phyloP scores from a whole-genome alignment of 1,139 yeast genomes.

The Lodderomyces metapsilosis region DNA sequence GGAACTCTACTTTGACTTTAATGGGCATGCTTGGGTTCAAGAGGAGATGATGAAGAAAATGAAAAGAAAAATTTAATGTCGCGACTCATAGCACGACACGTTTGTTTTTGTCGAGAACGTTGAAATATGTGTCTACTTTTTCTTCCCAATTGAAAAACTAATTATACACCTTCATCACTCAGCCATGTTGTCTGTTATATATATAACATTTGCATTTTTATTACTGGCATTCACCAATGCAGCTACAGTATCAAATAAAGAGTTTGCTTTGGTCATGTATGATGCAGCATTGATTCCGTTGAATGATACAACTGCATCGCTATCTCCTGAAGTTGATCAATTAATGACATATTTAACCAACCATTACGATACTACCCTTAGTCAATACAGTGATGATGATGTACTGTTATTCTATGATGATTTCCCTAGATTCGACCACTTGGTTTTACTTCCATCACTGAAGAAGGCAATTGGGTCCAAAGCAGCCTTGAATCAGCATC shows the following conservation, averaged over 20 bases:
- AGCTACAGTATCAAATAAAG: conserved; percentile 7
- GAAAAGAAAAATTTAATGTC: background rate
- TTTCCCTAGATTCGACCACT: conserved; percentile 25
- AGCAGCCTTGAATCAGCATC: conserved; percentile 29
- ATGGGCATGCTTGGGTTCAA: conserved; percentile 17
- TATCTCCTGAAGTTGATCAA: conserved; percentile 19
- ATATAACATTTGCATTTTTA: conserved; percentile 12
- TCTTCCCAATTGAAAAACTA: no score
- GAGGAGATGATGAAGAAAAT: background rate
- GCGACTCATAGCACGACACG: background rate
- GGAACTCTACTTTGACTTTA: conserved; percentile 43
- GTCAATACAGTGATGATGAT: conserved; percentile 28
- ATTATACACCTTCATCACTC: no score
- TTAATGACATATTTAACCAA: conserved; percentile 24
- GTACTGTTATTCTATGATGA: conserved; percentile 26
- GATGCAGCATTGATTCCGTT: conserved; percentile 29
- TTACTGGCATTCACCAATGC: conserved; percentile 13
- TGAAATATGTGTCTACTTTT: conserved; percentile 1
- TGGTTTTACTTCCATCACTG: conserved; percentile 40
- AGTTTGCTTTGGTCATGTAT: conserved; percentile 30
- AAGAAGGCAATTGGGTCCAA: conserved; percentile 35
- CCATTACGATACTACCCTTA: conserved; percentile 23
- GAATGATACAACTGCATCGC: conserved; percentile 13
- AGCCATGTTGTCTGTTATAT: conserved; percentile 4
- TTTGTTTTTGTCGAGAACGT: conserved; percentile 2